Conservation (phyloP, 164 flowering plant genomes). For the Vitis rotundifolia region DNA sequence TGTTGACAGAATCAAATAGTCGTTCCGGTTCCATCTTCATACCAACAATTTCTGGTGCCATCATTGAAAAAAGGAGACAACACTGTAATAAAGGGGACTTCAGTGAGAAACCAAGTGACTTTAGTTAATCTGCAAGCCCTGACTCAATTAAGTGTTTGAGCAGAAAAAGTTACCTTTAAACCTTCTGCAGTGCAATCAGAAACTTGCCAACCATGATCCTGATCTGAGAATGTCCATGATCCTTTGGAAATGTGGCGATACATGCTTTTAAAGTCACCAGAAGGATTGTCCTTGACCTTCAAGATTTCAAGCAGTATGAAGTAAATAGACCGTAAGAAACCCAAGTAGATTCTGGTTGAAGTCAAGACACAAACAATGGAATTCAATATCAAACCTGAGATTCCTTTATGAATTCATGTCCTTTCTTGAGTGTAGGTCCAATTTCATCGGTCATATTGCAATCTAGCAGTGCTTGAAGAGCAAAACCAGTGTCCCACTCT, state of each 20-base stretch:
- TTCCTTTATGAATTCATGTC: slow-evolving; percentile 35
- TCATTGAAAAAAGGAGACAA: slow-evolving; percentile 32
- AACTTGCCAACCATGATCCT: slow-evolving; percentile 64
- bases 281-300: slow-evolving; percentile 49
- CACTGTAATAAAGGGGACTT: slow-evolving; percentile 21
- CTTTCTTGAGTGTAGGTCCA: slow-evolving; percentile 29
- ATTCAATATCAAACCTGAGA: slow-evolving; percentile 32
- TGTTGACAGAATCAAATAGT: slow-evolving; percentile 47
- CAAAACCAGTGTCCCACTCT: slow-evolving; percentile 37
- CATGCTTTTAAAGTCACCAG: slow-evolving; percentile 43
- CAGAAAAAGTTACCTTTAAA: slow-evolving; percentile 32
- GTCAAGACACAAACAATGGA: neutral
- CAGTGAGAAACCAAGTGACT: neutral
- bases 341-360: too few species aligned
- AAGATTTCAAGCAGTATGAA: neutral
- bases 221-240: slow-evolving; percentile 55
- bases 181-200: slow-evolving; percentile 67
- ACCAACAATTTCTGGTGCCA: slow-evolving; percentile 50
- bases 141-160: neutral
- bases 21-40: slow-evolving; percentile 39
- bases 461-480: slow-evolving; percentile 40
- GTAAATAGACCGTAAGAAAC: too few species aligned
- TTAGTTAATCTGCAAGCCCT: neutral
- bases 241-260: slow-evolving; percentile 54
- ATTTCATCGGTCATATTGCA: slow-evolving; percentile 31